phyloP scores from a whole-genome alignment of 2,329 filamentous ascomycete genomes.

The Fusarium camptoceras region DNA sequence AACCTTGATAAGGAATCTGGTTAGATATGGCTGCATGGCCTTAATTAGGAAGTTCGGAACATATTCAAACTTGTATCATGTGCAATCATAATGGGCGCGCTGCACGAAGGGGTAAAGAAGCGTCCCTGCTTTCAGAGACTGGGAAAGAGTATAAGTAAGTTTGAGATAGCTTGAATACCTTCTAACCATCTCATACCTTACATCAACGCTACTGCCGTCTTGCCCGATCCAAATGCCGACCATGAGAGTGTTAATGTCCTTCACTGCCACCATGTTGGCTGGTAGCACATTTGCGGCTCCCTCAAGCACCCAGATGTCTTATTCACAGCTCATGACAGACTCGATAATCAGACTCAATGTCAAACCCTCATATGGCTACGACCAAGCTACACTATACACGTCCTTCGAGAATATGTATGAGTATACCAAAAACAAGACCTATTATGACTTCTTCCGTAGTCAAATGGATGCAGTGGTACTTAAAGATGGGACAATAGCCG shows the following conservation, averaged over 20 bases:
- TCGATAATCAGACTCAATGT: constrained; percentile 60
- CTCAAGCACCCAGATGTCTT: constrained; percentile 21
- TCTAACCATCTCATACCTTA: not conserved
- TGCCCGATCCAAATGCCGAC: not conserved
- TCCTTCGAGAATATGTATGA: constrained; percentile 60
- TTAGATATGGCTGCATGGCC: not conserved
- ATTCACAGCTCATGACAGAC: constrained; percentile 57
- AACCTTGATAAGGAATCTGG: not conserved
- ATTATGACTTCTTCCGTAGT: constrained; percentile 57
- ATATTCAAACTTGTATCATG: not conserved
- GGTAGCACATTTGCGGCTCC: not conserved
- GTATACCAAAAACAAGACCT: constrained; percentile 54
- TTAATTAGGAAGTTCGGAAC: not conserved
- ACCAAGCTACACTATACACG: constrained; percentile 60
- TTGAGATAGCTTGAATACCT: not conserved
- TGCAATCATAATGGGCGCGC: not conserved
- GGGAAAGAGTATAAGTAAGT: not conserved
- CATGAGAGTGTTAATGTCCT: not conserved
- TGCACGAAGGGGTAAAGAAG: not conserved
- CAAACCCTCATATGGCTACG: constrained; percentile 56
- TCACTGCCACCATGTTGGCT: not conserved
- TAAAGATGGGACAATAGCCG: constrained; percentile 56
- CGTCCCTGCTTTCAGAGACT: not conserved
- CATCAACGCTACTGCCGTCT: not conserved
- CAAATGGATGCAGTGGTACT: constrained; percentile 61